Base-by-base conservation (phyloP, 257 asterid species). In the Vinca minor region DNA sequence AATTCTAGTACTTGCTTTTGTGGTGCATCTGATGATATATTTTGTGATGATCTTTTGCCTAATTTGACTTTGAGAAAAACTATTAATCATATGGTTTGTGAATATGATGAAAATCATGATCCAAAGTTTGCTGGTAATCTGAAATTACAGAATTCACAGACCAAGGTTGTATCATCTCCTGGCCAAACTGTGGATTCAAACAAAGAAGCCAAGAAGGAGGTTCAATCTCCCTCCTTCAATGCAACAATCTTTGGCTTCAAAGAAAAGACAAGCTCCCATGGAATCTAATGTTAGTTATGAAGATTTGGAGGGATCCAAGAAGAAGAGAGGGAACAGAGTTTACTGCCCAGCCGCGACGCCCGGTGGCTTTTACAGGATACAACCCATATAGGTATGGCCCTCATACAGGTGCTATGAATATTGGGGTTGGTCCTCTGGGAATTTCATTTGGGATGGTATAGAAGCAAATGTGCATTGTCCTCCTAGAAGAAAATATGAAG, bases 41-140 rank as follows among this genome's bases (percentile, higher is more conserved):
- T 85, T 4, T 88, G 91, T 4, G 97, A 90, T 78, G 83, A 90
- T 78, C 95, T 90, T 59, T 69, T 90, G 70, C 97, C 97, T 55
- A 90, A 90, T 79, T 81, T 84, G 77, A 87, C 97, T 1, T 64
- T 90, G 67, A 78, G 97, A 70, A 94, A 84, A 69, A 82, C 96
- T 17, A 90, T 90, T 60, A 85, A 65, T 66, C 73, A n/a, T n/a
- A n/a, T n/a, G 95, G 34, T 79, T 84, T 56, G 59, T 84, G 78
- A 87, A 72, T 85, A 86, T 65, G 82, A 76, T 68, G n/a, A n/a
- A n/a, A 76, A 80, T 56, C 78, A 84, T 81, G 82, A 92, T 65
- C 81, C 67, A 55, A 90, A 73, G 68, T 73, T 79, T 73, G 80
- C 82, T 68, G 85, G 84, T 55, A 78, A 82, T 79, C 1, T n/a